These are phyloP conservation scores for Pythium scleroteichum DNA, from an alignment of 352 stramenopile genomes.

Conservation along the genomic window DNA sequence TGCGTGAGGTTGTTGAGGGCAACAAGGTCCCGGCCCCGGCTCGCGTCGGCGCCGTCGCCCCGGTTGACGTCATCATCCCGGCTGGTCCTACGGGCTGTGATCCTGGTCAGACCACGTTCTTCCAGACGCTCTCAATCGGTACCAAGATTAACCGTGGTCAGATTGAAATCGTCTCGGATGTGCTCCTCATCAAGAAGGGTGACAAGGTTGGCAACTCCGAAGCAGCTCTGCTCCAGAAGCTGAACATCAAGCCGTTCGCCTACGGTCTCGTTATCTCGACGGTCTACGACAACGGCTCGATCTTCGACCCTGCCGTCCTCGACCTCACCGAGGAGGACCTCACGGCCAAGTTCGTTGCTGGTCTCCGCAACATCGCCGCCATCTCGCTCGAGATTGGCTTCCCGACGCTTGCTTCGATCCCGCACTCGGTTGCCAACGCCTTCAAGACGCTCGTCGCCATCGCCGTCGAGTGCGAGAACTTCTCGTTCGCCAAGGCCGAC, in stretches of 20 bases:
- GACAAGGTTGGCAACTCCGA: constrained; percentile 99
- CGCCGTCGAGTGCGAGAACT: constrained; percentile 94
- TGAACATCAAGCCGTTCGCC: constrained; percentile 99
- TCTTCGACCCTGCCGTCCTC: constrained; percentile 98
- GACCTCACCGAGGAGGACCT: constrained; percentile 99
- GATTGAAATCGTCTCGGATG: constrained; percentile 99
- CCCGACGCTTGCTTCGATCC: constrained; percentile 97
- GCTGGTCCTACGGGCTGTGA: constrained; percentile 98
- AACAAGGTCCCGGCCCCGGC: constrained; percentile 96
- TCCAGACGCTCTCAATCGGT: constrained; percentile 98
- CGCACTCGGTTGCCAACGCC: constrained; percentile 98
- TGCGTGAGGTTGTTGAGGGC: constrained; percentile 87
- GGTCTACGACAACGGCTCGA: constrained; percentile 99
- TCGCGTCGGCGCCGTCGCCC: constrained; percentile 95
- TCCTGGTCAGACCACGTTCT: constrained; percentile 99
- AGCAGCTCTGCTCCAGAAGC: constrained; percentile 97
- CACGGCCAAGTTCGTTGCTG: constrained; percentile 94
- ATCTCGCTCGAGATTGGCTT: constrained; percentile 96
- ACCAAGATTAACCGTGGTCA: constrained; percentile 99
- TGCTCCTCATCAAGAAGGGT: constrained; percentile 94
- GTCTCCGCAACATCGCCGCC: constrained; percentile 93
- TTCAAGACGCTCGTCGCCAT: constrained; percentile 98
- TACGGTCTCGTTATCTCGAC: constrained; percentile 97
- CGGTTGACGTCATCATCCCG: constrained; percentile 96
- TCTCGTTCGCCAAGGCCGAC: constrained; percentile 98